Evolutionary conservation across 352 stramenopile species (phyloP), one percentile per base, ranked within the genome.

Genomic region (Globisporangium radiosum): DNA sequence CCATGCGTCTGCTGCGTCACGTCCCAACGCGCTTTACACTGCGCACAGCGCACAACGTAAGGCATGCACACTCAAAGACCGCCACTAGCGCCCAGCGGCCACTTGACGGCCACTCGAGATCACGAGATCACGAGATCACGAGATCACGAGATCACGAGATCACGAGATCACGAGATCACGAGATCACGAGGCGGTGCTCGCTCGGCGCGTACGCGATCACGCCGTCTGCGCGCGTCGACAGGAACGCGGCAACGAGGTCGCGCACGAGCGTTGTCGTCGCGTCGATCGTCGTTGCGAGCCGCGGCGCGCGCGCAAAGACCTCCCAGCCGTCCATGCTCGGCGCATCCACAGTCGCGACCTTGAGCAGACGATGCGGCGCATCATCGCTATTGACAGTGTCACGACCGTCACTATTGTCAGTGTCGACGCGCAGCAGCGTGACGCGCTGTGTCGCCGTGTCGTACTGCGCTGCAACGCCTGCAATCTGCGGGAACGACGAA

Each of bases 401-500:
- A 33, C 25, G 25, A 33, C 25, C 3, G 25, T 33, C 25, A 33
- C 25, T 33, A 33, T 33, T 33, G 25, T 33, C 25, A 33, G 25
- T 3, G 25, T 33, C 25, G 25, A 33, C 25, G 3, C 7, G 25
- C 7, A 17, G 48, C 39, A 43, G 15, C 7, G 48, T 39, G 48
- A 39, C 19, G 3, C 11, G 9, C 10, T 49, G 47, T 10, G 38
- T 40, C n/a, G 66, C 11, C 4, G 66, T 62, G 17, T 64, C 44
- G 37, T 86, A 71, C 47, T 70, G 81, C 10, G 72, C 56, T 8
- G 75, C 52, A 8, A 57, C 65, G 50, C 73, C 75, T 6, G 85
- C 92, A 53, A 94, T 62, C 50, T 95, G 85, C 33, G 87, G 85
- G 49, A 84, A 87, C 5, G 79, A 87, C 5, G 83, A 85, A 54